A percentile compares a stretch with the other conserved stretches of the same genome.
Conservation (phyloP, 495 filamentous ascomycete species). For the Massariosphaeria phaeospora region DNA sequence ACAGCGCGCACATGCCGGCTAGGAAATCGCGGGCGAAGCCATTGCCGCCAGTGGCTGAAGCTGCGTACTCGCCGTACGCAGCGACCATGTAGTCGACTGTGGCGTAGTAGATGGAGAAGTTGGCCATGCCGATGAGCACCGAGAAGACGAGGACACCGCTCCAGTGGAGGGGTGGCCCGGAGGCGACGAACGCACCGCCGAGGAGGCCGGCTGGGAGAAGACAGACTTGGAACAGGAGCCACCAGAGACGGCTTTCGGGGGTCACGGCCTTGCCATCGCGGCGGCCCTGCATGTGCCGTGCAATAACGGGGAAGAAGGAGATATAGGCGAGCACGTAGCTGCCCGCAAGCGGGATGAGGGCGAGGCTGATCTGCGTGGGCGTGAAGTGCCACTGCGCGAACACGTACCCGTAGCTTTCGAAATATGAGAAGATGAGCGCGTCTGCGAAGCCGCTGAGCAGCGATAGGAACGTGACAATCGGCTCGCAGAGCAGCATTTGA, state of each 20-base stretch:
- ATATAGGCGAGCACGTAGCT: conserved; percentile 58
- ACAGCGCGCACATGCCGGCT: conserved; percentile 70
- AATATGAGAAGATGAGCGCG: conserved; percentile 71
- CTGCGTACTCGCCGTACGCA: conserved; percentile 64
- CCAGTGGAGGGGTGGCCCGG: conserved; percentile 49
- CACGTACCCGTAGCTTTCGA: conserved; percentile 55
- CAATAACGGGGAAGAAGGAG: conserved; percentile 51
- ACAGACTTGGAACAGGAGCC: conserved; percentile 52
- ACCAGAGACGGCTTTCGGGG: conserved; percentile 57
- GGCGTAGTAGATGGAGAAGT: conserved; percentile 67
- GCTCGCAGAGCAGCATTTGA: conserved; percentile 69
- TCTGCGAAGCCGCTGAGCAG: conserved; percentile 70
- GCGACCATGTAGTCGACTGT: conserved; percentile 81
- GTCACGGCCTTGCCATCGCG: conserved; percentile 47
- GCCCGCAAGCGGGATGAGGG: conserved; percentile 53
- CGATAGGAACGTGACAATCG: conserved; percentile 67
- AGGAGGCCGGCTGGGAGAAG: conserved; percentile 56
- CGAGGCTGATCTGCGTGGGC: conserved; percentile 48
- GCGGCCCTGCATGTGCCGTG: conserved; percentile 48
- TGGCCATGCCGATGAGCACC: conserved; percentile 61
- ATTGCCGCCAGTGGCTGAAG: conserved; percentile 71
- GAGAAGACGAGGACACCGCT: conserved; percentile 59
- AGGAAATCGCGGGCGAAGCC: conserved; percentile 74
- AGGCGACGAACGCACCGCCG: conserved; percentile 57
- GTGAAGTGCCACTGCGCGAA: conserved; percentile 56